Conservation (phyloP, 441 rosid genomes). For the Adansonia grandidieri region DNA sequence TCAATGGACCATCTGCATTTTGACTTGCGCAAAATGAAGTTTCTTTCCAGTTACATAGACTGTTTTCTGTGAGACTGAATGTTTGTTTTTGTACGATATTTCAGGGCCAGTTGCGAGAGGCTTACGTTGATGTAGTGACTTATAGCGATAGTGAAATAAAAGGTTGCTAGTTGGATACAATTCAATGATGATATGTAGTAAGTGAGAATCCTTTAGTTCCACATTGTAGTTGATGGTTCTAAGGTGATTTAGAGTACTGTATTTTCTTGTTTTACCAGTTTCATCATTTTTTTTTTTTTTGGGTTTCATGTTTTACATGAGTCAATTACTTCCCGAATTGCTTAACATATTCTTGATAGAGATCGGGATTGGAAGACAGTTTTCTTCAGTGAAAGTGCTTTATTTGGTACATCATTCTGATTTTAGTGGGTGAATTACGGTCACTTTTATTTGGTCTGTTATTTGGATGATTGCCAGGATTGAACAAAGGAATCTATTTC, state of each 20-base stretch:
- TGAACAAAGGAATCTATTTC: not conserved
- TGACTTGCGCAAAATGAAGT: not conserved
- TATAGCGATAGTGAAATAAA: slow-evolving; percentile 28
- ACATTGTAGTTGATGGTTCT: slow-evolving; percentile 38
- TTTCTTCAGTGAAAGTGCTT: not conserved
- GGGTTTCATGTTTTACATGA: not conserved
- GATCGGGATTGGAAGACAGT: not conserved
- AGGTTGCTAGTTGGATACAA: slow-evolving; percentile 31
- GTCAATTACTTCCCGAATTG: not conserved
- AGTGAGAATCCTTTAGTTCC: slow-evolving; percentile 58
- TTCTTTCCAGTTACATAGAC: slow-evolving; percentile 4
- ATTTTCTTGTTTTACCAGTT: slow-evolving; percentile 22
- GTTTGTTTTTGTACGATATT: slow-evolving; percentile 28
- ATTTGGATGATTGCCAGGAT: not conserved
- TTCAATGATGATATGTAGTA: slow-evolving; percentile 30
- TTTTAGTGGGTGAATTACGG: not conserved
- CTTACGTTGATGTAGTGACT: slow-evolving; percentile 22
- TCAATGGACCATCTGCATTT: not conserved
- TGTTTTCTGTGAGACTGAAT: slow-evolving; percentile 8
- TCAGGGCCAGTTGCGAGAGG: slow-evolving; percentile 42
- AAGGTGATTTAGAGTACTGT: slow-evolving; percentile 51
- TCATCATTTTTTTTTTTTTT: not conserved
- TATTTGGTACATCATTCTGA: not conserved
- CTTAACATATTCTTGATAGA: not conserved
- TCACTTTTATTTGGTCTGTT: not conserved